Percentiles rank a stretch among this genome's conserved stretches.
These are phyloP conservation scores for Acidomyces sp. DNA, from an alignment of 495 filamentous ascomycete genomes.

Conservation along the genomic window DNA sequence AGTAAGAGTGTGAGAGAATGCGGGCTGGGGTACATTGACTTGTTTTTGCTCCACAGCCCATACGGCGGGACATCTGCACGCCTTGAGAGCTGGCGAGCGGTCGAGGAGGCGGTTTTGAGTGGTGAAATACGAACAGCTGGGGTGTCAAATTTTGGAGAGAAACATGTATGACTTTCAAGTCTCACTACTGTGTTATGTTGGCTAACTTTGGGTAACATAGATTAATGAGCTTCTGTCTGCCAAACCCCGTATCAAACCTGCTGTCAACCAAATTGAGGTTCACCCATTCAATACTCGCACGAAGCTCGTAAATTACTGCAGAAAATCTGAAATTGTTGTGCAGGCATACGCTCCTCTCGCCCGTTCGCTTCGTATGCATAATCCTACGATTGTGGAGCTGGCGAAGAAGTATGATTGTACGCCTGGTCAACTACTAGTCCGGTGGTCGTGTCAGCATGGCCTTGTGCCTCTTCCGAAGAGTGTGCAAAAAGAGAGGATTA, in stretches of 20 bases:
- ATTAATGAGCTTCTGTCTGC: conserved; percentile 49
- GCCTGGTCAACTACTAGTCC: conserved; percentile 48
- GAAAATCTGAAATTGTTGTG: conserved; percentile 41
- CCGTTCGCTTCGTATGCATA: conserved; percentile 41
- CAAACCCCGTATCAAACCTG: conserved; percentile 38
- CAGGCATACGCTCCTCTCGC: conserved; percentile 56
- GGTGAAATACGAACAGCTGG: conserved; percentile 49
- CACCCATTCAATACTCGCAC: conserved; percentile 55
- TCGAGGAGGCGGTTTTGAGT: conserved; percentile 50
- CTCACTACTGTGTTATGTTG: neutral
- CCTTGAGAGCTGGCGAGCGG: conserved; percentile 49
- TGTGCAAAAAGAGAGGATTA: conserved; percentile 45
- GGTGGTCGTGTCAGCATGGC: conserved; percentile 59
- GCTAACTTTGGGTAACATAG: conserved; percentile 21
- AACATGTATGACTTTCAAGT: conserved; percentile 39
- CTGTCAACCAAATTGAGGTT: conserved; percentile 57
- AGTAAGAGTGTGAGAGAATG: conserved; percentile 39
- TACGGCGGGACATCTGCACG: conserved; percentile 47
- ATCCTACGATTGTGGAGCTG: conserved; percentile 38
- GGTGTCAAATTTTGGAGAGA: conserved; percentile 55
- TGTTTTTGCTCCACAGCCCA: conserved; percentile 56
- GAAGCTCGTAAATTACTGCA: conserved; percentile 43
- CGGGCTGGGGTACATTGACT: conserved; percentile 53
- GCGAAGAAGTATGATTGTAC: conserved; percentile 46
- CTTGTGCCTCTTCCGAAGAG: conserved; percentile 68